Conservation (phyloP, 768 basidiomycete genomes). For the Pleurotus platypus region DNA sequence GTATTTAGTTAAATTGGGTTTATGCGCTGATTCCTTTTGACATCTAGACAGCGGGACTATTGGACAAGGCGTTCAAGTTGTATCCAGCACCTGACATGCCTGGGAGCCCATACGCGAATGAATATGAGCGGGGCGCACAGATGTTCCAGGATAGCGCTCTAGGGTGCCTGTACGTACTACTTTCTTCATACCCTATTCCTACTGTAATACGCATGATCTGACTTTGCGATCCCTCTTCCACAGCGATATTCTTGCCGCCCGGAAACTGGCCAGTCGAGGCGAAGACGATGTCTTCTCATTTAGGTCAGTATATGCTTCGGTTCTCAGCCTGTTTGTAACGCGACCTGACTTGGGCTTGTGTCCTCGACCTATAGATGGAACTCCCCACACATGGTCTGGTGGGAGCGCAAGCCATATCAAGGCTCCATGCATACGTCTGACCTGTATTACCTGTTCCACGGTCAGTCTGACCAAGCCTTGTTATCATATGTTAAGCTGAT, state of each 20-base stretch:
- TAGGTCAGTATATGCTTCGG: slow-evolving; percentile 20
- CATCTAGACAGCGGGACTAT: slow-evolving; percentile 28
- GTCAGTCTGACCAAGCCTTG: slow-evolving; percentile 16
- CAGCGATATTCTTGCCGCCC: slow-evolving; percentile 35
- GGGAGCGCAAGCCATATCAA: slow-evolving; percentile 28
- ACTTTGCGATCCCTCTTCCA: not conserved
- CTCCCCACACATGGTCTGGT: slow-evolving; percentile 36
- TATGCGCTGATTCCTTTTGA: slow-evolving; percentile 7
- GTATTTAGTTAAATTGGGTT: too few species aligned
- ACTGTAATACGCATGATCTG: not conserved
- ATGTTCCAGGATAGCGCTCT: slow-evolving; percentile 40
- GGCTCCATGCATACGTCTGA: slow-evolving; percentile 43
- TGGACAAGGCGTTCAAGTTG: slow-evolving; percentile 28
- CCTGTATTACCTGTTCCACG: slow-evolving; percentile 39
- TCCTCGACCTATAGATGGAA: slow-evolving; percentile 29
- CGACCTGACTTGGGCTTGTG: not conserved
- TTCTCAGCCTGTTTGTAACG: not conserved
- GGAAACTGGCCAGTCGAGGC: slow-evolving; percentile 23
- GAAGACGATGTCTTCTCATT: slow-evolving; percentile 30
- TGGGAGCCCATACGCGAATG: slow-evolving; percentile 32
- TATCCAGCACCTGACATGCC: slow-evolving; percentile 31
- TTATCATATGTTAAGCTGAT: not conserved
- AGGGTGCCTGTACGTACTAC: slow-evolving; percentile 33
- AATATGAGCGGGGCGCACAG: slow-evolving; percentile 36
- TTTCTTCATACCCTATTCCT: too few species aligned